A percentile compares a stretch with the other conserved stretches of the same genome.
These are phyloP conservation scores for Suillus hirtellus DNA, from an alignment of 768 basidiomycete species.

Conservation along the genomic window DNA sequence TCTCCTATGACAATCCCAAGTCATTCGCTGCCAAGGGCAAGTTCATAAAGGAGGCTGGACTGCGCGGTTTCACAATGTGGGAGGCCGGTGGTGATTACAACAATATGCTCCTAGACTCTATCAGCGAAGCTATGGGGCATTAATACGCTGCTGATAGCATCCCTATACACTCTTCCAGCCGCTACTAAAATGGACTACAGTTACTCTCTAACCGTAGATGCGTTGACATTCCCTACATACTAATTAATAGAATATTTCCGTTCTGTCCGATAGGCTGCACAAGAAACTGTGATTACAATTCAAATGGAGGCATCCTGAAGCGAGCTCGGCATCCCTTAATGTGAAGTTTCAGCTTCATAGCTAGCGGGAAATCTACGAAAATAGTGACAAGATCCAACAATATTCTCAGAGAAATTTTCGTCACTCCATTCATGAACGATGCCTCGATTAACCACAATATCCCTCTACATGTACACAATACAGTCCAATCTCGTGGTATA, in stretches of 20 bases:
- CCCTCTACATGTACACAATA: too few species aligned
- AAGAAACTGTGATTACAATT: neutral
- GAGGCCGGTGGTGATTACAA: conserved; percentile 62
- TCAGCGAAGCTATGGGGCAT: conserved; percentile 23
- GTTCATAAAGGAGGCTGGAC: conserved; percentile 49
- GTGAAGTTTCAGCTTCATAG: too few species aligned
- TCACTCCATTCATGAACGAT: too few species aligned
- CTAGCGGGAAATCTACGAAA: too few species aligned
- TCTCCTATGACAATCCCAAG: conserved; percentile 58
- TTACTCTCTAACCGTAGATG: neutral
- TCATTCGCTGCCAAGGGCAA: conserved; percentile 52
- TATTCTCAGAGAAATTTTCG: too few species aligned
- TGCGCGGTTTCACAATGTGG: conserved; percentile 68
- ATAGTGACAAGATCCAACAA: too few species aligned
- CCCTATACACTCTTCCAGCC: neutral
- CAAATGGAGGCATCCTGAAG: neutral
- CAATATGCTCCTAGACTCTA: conserved; percentile 59
- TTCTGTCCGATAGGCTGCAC: neutral
- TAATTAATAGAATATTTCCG: neutral
- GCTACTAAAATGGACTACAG: neutral
- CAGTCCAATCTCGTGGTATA: too few species aligned
- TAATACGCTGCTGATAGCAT: neutral
- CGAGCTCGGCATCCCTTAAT: too few species aligned
- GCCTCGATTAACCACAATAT: too few species aligned
- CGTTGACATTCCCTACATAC: neutral